A percentile compares a stretch with the other conserved stretches of the same genome.
Conservation (phyloP, 768 basidiomycete species). For the Tylopilus intermedius region DNA sequence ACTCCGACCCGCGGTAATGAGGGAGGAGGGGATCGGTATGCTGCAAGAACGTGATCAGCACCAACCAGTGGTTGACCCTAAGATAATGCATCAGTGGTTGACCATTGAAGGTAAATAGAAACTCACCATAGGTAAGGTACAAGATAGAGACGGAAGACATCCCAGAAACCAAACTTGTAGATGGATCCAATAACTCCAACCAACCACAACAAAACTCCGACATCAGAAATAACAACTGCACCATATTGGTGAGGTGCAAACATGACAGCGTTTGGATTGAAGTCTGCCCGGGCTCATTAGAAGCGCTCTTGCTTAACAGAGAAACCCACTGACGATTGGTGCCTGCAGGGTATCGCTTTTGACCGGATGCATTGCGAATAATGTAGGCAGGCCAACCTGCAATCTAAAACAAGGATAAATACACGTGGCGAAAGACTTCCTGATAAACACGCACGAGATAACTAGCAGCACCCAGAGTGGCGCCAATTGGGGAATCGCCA, state of each 20-base stretch:
- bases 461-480: constrained; percentile 45
- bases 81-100: not conserved
- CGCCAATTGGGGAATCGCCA: constrained; percentile 84
- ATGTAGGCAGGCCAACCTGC: constrained; percentile 87
- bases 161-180: constrained; percentile 58
- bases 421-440: not conserved
- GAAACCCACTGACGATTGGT: constrained; percentile 63
- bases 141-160: constrained; percentile 75
- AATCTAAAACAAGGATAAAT: constrained; percentile 39
- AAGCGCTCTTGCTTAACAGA: not conserved
- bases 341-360: constrained; percentile 67
- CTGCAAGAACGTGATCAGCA: constrained; percentile 95
- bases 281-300: constrained; percentile 44
- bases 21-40: constrained; percentile 95
- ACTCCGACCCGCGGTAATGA: constrained; percentile 85
- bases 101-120: not conserved
- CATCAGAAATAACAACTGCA: constrained; percentile 76
- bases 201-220: constrained; percentile 77
- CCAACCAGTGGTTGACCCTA: constrained; percentile 91
- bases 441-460: constrained; percentile 50
- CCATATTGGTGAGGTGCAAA: constrained; percentile 75
- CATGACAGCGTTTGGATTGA: constrained; percentile 71
- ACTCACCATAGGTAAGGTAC: constrained; percentile 81
- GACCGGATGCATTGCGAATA: constrained; percentile 79
- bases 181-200: constrained; percentile 51